Evolutionary conservation across 1,284 basidiomycete genomes (phyloP), one percentile per base, ranked within the genome.

Genomic region (Tilletia caries): DNA sequence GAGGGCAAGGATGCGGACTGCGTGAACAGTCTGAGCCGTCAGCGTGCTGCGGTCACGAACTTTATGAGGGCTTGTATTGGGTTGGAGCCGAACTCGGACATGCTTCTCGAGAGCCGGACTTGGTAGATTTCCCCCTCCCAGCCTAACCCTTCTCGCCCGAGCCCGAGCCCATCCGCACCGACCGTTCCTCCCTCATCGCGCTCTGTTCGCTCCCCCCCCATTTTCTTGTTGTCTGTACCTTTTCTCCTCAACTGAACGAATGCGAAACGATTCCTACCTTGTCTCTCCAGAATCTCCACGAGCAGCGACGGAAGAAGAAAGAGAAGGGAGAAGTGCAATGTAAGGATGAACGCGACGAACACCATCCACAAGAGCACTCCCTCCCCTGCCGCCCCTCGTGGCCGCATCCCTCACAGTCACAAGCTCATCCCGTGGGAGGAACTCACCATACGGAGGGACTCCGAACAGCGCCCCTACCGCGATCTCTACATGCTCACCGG

Each of bases 21-120:
- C 76, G 91, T 98, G 85, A 98, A 98, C 89, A 91, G 90, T 80
- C 88, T 98, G 77, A 91, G 90, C 85, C 89, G 95, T 84, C 95
- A 98, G 87, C 89, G 94, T 82, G 92, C 93, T 73, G 95, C 92
- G 25, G 89, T 97, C 74, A 95, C 97, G 86, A 87, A 89, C 72
- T 95, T 95, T 89, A 86, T 95, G 83, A 92, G 92, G 43, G 83
- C 80, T 43, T 77, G 77, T 69, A 67, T 83, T 15, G 78, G 80
- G 50, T 73, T 82, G 3, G 75, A 77, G 34, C 81, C 81, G 65
- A 79, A 83, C 71, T 76, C 73, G 64, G 81, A 83, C 67, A 68
- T 83, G 68, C 71, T 79, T 23, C 74, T 83, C 52, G 79, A 81
- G 76, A 76, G 74, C n/a, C 69, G 81, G 20, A 67, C 79, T 60